phyloP scores from a whole-genome alignment of 2,329 filamentous ascomycete species.

The Scedosporium aurantiacum region DNA sequence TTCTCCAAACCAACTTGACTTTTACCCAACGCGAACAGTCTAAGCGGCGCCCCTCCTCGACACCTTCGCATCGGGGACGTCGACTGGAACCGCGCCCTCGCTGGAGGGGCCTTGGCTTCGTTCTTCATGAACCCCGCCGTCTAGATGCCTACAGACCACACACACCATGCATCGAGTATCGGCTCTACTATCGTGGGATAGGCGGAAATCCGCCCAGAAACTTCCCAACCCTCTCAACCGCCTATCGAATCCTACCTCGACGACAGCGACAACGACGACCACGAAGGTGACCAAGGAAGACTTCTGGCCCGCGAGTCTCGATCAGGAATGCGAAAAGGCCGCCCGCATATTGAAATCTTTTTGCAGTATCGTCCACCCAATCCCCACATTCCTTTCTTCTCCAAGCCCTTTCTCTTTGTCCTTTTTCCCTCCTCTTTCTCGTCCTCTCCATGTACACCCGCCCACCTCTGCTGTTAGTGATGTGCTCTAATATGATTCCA shows the following conservation, averaged over 20 bases:
- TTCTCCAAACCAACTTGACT: background rate
- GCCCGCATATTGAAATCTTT: slow-evolving; percentile 83
- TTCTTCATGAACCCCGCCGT: slow-evolving; percentile 3
- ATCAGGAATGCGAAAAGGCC: slow-evolving; percentile 85
- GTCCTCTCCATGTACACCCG: background rate
- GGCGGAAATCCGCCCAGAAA: slow-evolving; percentile 10
- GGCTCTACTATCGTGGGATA: slow-evolving; percentile 12
- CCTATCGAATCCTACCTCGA: background rate
- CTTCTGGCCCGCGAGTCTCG: slow-evolving; percentile 76
- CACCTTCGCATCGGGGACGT: background rate
- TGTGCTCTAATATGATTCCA: background rate
- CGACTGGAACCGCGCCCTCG: background rate
- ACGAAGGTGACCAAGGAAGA: slow-evolving; percentile 34
- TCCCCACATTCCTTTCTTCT: background rate
- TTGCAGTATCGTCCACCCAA: slow-evolving; percentile 50
- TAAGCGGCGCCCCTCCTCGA: background rate
- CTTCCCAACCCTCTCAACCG: slow-evolving; percentile 1
- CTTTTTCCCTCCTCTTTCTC: slow-evolving; percentile 12
- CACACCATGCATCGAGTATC: slow-evolving; percentile 12
- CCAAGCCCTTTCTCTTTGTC: slow-evolving; percentile 4
- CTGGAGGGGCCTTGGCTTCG: background rate
- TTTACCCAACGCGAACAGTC: background rate
- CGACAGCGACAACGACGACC: slow-evolving; percentile 40
- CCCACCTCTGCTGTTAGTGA: background rate
- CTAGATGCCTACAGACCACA: background rate